A percentile compares a stretch with the other conserved stretches of the same genome.
Evolutionary conservation across 2,329 filamentous ascomycete genomes (phyloP).

Genomic region (Hypoxylon sp.): DNA sequence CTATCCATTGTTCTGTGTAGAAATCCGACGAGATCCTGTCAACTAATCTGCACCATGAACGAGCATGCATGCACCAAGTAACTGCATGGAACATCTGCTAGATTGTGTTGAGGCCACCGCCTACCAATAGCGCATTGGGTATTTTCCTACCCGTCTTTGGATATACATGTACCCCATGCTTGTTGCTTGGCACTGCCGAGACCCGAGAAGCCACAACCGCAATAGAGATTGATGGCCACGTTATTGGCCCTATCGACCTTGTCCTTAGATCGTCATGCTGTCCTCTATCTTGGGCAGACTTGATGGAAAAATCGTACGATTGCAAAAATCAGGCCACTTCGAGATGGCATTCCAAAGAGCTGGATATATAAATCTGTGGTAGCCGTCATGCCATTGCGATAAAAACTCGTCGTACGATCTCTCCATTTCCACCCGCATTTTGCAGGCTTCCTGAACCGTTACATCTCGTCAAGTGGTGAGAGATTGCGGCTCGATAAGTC

Average conservation of each 20-base stretch:
- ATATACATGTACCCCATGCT: conserved; percentile 16
- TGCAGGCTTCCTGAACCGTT: conserved; percentile 10
- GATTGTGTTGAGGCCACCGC: conserved; percentile 8
- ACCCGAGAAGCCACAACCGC: conserved; percentile 25
- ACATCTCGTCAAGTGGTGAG: conserved; percentile 24
- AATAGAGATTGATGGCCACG: conserved; percentile 30
- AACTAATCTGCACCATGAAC: conserved; percentile 33
- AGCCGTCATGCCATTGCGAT: conserved; percentile 35
- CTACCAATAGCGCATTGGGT: conserved; percentile 29
- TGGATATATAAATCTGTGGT: conserved; percentile 39
- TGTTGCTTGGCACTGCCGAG: conserved; percentile 31
- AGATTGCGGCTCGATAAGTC: conserved; percentile 17
- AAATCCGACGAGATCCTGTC: conserved; percentile 32
- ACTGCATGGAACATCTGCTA: conserved; percentile 32
- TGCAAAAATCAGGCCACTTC: conserved; percentile 45
- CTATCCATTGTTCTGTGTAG: too few species aligned
- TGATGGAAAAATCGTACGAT: conserved; percentile 46
- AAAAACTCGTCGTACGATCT: conserved; percentile 41
- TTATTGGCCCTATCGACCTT: conserved; percentile 28
- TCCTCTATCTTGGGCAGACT: conserved; percentile 31
- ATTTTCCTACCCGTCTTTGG: conserved; percentile 24
- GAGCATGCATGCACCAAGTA: conserved; percentile 33
- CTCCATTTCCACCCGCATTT: conserved; percentile 24
- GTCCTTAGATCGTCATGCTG: conserved; percentile 33
- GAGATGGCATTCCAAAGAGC: conserved; percentile 28